Conservation (phyloP, 495 filamentous ascomycete genomes). For the Penicillium egyptiacum region DNA sequence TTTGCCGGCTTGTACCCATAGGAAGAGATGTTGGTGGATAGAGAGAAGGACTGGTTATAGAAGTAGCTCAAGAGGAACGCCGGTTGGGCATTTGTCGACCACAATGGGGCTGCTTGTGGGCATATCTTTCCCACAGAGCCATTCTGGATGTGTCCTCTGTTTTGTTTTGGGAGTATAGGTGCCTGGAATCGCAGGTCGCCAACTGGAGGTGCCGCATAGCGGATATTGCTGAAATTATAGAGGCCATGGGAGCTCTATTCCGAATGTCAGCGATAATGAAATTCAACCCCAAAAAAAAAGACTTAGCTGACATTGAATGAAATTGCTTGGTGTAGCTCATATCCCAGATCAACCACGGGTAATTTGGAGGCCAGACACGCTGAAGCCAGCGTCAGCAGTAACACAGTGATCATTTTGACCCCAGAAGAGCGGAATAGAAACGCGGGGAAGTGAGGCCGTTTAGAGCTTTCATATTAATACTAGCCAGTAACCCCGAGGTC, state of each 20-base stretch:
- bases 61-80: constrained; percentile 2
- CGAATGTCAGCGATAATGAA: constrained; percentile 1
- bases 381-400: constrained; percentile 19
- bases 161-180: constrained; percentile 41
- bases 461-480: neutral
- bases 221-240: constrained; percentile 62
- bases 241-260: constrained; percentile 26
- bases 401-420: constrained; percentile 9
- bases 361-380: constrained; percentile 26
- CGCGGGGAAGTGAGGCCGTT: neutral
- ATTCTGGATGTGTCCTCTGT: constrained; percentile 41
- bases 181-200: constrained; percentile 52
- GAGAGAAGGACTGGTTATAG: constrained; percentile 26
- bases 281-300: neutral
- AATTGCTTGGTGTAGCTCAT: constrained; percentile 49
- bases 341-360: constrained; percentile 53
- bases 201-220: constrained; percentile 57
- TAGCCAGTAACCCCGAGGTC: neutral
- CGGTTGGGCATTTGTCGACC: constrained; percentile 1
- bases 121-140: constrained; percentile 50
- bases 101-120: constrained; percentile 50
- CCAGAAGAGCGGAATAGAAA: neutral
- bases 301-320: constrained; percentile 39
- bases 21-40: constrained; percentile 31
- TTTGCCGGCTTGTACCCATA: constrained; percentile 26